Evolutionary conservation across 1,284 basidiomycete species (phyloP), one percentile per base, ranked within the genome.

Genomic region (Porogramme epimiltina): DNA sequence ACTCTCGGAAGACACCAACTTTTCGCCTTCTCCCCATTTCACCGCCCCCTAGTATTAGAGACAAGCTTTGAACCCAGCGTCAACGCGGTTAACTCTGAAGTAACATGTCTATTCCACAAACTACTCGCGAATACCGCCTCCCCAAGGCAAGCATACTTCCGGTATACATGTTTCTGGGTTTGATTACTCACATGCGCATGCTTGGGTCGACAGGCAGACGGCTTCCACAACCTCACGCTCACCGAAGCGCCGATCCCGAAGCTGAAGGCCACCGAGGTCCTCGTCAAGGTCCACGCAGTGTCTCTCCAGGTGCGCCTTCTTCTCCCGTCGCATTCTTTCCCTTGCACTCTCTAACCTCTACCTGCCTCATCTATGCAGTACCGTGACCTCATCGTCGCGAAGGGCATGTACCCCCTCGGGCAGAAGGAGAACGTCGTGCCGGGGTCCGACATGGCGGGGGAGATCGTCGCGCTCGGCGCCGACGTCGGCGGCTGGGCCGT

Each of bases 371-470:
- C 9, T 15, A 8, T 31, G 15, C 48, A 79, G 72, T 78, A 67
- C 52, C 72, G 78, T 37, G 78, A 81, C 62, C 60, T 80, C 15
- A 45, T 64, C 10, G 64, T 80, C 28, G 67, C 74, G 8, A 64
- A 49, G 4, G 71, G 70, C 16, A 19, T 33, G 1, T 77, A 76
- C 55, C 66, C 69, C 6, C 49, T 60, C 22, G 58, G 58, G 3
- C 49, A 58, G 31, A 67, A 66, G 24, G 59, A 63, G 3, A 64
- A 78, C 36, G 58, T 78, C 3, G 72, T 84, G 16, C 82, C 84
- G 1, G 71, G 75, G 62, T 86, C 84, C 4, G 85, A 88, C 59
- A 75, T 79, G 55, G 83, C 85, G 15, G 85, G 85, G 9, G 80
- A 84, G 60, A 71, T 87, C 42, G 66, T 83, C 34, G 72, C 75